Evolutionary conservation across 108 stramenopile species (phyloP), one percentile per base, ranked within the genome.

Genomic region (Cyclotella kingstonii): DNA sequence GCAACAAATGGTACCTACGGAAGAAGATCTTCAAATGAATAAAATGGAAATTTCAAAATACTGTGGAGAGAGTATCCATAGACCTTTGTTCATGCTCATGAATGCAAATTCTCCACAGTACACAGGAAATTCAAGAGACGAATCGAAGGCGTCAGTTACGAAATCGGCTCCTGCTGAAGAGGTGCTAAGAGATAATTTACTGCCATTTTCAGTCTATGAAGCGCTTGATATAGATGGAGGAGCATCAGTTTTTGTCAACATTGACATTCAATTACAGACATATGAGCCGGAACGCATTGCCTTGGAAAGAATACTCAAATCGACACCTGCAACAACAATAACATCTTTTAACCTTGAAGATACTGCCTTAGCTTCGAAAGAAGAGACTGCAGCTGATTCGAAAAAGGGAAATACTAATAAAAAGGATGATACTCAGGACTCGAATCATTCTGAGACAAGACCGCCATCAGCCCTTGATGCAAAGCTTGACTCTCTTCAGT

Each of bases 211-310:
- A 12, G 56, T 90, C 18, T 87, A 78, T 56, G 71, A 83, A 52
- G 54, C 82, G 1, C 50, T 79, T 9, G 49, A 45, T 23, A 29
- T 40, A 0, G 54, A 54, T 12, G 19, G 34, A 49, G 12, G 0
- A 50, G 11, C 15, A n/a, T 12, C 70, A 9, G 63, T 77, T 23
- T 80, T 92, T 72, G 42, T 87, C 2, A 82, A 81, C 41, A 23
- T 80, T 3, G 52, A 75, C 0, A 76, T 76, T 77, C 66, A 86
- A 54, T 59, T 92, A 57, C 77, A 85, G 41, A 89, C 87, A 0
- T 80, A 71, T 12, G 82, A 85, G 34, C 73, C 87, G 3, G 91
- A 92, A 60, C 57, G 84, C 10, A 85, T 92, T 72, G 85, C 91
- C 12, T 80, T 92, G 14, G 87, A 92, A 46, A 80, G 76, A 26